phyloP scores from a whole-genome alignment of 257 asterid genomes.

The Oldenlandia corymbosa region DNA sequence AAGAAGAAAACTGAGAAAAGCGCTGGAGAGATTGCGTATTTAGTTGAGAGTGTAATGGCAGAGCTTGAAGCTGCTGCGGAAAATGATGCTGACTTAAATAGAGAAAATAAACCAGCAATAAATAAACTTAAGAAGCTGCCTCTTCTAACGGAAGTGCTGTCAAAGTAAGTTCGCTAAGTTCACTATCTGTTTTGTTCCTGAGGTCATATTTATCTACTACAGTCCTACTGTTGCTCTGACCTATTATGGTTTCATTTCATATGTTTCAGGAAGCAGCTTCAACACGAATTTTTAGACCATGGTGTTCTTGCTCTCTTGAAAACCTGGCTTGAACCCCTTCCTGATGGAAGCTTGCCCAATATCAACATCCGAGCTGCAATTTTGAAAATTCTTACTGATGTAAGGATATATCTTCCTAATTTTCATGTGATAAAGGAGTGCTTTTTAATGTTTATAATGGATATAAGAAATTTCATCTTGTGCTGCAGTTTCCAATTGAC shows the following conservation, averaged over 20 bases:
- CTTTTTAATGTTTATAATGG: conserved; percentile 11
- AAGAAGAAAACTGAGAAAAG: conserved; percentile 84
- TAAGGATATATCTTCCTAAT: conserved; percentile 21
- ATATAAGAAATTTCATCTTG: conserved; percentile 21
- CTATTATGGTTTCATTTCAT: conserved; percentile 4
- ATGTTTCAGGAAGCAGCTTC: conserved; percentile 78
- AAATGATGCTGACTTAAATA: conserved; percentile 85
- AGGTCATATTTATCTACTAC: conserved; percentile 6
- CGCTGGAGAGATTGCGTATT: conserved; percentile 80
- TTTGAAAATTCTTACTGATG: conserved; percentile 74
- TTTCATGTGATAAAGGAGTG: neutral
- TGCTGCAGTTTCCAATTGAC: conserved; percentile 83
- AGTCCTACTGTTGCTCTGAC: neutral
- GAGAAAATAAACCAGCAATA: conserved; percentile 78
- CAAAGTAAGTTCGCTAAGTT: conserved; percentile 60
- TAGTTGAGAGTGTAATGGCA: conserved; percentile 89
- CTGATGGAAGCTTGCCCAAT: conserved; percentile 96
- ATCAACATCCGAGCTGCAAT: conserved; percentile 87
- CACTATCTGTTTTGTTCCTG: conserved; percentile 9
- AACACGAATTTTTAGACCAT: conserved; percentile 89
- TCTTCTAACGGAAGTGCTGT: conserved; percentile 79
- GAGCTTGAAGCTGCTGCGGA: conserved; percentile 94
- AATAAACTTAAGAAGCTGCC: conserved; percentile 81
- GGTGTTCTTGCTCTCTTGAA: conserved; percentile 76
- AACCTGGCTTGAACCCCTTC: conserved; percentile 96